Evolutionary conservation across 1,139 yeast species (phyloP), one percentile per base, ranked within the genome.

Genomic region (Arxiozyma slooffiae): DNA sequence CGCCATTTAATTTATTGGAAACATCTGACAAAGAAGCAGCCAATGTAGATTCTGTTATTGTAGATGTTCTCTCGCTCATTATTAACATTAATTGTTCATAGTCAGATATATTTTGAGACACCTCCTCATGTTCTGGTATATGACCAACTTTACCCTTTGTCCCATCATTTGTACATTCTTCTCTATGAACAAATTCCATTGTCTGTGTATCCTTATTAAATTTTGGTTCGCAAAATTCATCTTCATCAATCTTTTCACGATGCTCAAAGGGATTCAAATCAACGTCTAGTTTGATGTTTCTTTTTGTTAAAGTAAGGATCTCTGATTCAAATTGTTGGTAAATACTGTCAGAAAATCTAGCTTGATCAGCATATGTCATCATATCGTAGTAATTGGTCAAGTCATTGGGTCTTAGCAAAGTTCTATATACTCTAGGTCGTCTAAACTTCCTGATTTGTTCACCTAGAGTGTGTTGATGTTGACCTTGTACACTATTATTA

Each of bases 21-120:
- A 57, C 63, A 63, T 66, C 54, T 57, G 71, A 56, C 61, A 68
- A 57, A 1, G 67, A 57, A 2, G 66, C 62, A 0, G 68, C 66
- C 44, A 63, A 60, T 1, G 68, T 62, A 11, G 70, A 61, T 43
- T 62, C 68, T 7, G 69, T 59, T 1, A 70, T 57, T 4, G 67
- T 61, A 6, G 64, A 60, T 0, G 68, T 64, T 46, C 66, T 62
- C 47, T 68, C 73, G 49, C 61, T 67, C 67, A 69, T 60, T 2
- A 68, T 63, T 41, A 80, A 70, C 97, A 92, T 90, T 63, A 89
- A 74, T 64, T 87, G 96, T 67, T 92, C 97, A 67, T 86, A 89
- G 57, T 89, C 95, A 2, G 90, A 81, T 38, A 86, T 83, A 60
- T 85, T 85, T 62, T 87, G 96, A 14, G 80, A 78, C 40, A 74